phyloP scores from a whole-genome alignment of 768 basidiomycete genomes.

The Holtermannia corniformis region DNA sequence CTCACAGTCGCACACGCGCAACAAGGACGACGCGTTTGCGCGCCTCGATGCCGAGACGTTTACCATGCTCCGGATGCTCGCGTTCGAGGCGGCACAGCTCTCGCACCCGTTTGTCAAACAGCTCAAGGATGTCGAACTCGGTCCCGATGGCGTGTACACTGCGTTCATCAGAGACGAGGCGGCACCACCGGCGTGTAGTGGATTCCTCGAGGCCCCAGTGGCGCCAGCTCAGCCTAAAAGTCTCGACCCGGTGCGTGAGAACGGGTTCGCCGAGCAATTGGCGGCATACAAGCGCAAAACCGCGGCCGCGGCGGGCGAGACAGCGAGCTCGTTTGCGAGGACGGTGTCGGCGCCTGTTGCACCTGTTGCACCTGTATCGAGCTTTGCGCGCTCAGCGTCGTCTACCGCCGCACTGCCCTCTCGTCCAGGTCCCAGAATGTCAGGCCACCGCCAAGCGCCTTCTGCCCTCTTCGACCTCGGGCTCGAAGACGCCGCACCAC shows the following conservation, averaged over 20 bases:
- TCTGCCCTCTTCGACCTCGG: background rate
- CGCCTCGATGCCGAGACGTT: slow-evolving; percentile 26
- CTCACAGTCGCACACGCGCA: too few species aligned
- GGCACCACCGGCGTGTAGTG: slow-evolving; percentile 30
- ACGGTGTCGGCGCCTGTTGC: background rate
- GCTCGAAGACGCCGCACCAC: background rate
- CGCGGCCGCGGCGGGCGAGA: too few species aligned
- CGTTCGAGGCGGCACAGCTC: slow-evolving; percentile 19
- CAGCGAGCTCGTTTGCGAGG: background rate
- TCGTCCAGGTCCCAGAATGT: slow-evolving; percentile 21
- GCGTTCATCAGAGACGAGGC: slow-evolving; percentile 30
- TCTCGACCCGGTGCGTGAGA: background rate
- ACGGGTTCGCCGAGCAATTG: background rate
- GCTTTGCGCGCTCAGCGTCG: slow-evolving; percentile 5
- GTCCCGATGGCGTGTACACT: background rate
- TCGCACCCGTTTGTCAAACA: slow-evolving; percentile 24
- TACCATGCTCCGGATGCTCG: slow-evolving; percentile 28
- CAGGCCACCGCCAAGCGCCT: slow-evolving; percentile 19
- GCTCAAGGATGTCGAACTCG: slow-evolving; percentile 19
- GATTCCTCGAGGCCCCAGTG: slow-evolving; percentile 9
- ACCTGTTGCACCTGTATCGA: slow-evolving; percentile 2
- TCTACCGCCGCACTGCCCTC: background rate
- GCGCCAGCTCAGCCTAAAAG: background rate
- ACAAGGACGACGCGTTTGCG: slow-evolving; percentile 16
- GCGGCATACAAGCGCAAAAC: background rate